Conservation (phyloP, 129 eudicot species). For the Lactuca saligna region DNA sequence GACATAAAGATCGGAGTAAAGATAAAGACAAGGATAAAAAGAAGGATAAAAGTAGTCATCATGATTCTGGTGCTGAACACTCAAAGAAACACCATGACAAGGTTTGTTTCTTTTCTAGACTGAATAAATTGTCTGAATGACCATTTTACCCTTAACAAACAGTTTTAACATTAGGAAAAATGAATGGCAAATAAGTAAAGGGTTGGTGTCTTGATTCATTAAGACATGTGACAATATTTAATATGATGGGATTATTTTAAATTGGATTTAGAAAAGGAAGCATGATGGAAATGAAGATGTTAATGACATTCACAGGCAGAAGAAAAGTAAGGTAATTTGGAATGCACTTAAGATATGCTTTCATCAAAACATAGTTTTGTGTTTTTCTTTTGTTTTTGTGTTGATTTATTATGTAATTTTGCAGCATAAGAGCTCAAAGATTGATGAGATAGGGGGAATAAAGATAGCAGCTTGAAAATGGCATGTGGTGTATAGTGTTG, state of each 20-base stretch:
- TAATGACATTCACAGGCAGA: slow-evolving; percentile 68
- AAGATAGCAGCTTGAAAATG: slow-evolving; percentile 74
- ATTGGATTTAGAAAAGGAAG: slow-evolving; percentile 71
- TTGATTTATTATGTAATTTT: slow-evolving; percentile 15
- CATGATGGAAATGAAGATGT: slow-evolving; percentile 84
- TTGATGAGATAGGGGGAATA: slow-evolving; percentile 79
- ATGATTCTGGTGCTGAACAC: background rate
- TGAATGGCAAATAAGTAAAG: no score
- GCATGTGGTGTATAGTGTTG: slow-evolving; percentile 41
- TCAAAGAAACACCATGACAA: no score
- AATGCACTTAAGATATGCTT: background rate
- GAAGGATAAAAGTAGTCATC: slow-evolving; percentile 38
- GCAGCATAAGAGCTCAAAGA: slow-evolving; percentile 91
- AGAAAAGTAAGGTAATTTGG: slow-evolving; percentile 86
- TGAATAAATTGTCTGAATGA: background rate
- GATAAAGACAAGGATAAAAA: slow-evolving; percentile 42
- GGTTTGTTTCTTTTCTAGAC: background rate
- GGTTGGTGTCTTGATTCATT: background rate
- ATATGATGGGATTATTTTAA: background rate
- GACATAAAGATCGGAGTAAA: slow-evolving; percentile 40
- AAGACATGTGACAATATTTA: no score
- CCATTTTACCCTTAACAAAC: background rate
- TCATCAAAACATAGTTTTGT: background rate
- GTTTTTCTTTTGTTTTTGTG: background rate
- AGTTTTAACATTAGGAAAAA: background rate